Base-by-base conservation (phyloP, 106 monocot genomes). In the Posidonia australis region DNA sequence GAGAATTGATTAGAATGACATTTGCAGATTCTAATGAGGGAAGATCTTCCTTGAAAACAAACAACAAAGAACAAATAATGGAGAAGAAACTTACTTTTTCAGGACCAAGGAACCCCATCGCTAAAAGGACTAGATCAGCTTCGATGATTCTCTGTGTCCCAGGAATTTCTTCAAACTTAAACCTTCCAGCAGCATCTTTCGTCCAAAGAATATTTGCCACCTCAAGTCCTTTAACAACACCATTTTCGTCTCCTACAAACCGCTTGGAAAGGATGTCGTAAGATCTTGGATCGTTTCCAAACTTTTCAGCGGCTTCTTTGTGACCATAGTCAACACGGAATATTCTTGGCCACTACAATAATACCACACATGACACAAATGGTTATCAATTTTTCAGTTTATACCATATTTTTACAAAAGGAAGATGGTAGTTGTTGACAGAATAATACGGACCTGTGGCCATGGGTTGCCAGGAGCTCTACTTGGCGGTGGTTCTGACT, bases 271-370 rank as follows among this genome's bases (percentile, higher is more conserved):
- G 45, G 46, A 93, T 88, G 24, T 85, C 80, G 32, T 85, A 93
- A 2, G 83, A 74, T 77, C 92, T 80, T 0, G 92, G 92, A 65
- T 93, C 92, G 19, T 77, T 85, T 19, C 88, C 88, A 72, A 93
- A 93, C 67, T 83, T 88, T 29, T 82, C 27, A n/a, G 65, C 44
- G 22, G 92, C 92, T 82, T 93, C 92, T 69, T 93, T 80, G 70
- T 93, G 92, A 10, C 92, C 92, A 67, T 93, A 93, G 47, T 93
- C 92, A 32, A 93, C 72, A n/a, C 82, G 84, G 72, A 93, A 93
- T 69, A 88, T 73, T n/a, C 72, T 77, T 30, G 92, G 92, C 92
- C 92, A 93, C 92, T 93, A 81, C 5, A 24, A 61, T 24, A 68
- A 18, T 44, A 61, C 29, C 58, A 58, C 6, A 28, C 4, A 42